A percentile compares a stretch with the other conserved stretches of the same genome.
Conservation (phyloP, 2,329 filamentous ascomycete genomes). For the Aciculosporium take region DNA sequence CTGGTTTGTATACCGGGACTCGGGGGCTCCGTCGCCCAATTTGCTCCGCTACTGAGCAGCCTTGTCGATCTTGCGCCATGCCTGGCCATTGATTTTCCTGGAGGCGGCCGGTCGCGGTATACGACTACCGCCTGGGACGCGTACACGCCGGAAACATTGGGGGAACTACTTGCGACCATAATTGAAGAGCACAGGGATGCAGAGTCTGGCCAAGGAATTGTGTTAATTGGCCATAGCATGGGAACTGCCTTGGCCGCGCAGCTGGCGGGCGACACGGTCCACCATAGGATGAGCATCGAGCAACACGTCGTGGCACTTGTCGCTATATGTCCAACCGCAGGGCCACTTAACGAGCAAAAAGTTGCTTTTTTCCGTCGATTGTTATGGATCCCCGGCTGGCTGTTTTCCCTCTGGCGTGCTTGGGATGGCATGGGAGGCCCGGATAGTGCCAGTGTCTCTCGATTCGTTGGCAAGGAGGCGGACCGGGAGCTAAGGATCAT, state of each 20-base stretch:
- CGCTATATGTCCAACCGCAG: conserved; percentile 65
- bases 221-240: conserved; percentile 82
- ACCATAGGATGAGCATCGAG: conserved; percentile 37
- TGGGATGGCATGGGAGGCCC: conserved; percentile 70
- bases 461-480: conserved; percentile 58
- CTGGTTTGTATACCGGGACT: conserved; percentile 87
- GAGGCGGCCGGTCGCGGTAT: conserved; percentile 72
- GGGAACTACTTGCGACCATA: conserved; percentile 57
- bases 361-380: conserved; percentile 35
- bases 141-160: conserved; percentile 63
- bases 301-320: conserved; percentile 60
- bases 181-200: conserved; percentile 61
- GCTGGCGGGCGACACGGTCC: conserved; percentile 37
- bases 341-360: conserved; percentile 39
- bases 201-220: conserved; percentile 51
- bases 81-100: conserved; percentile 72
- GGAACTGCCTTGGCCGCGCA: conserved; percentile 66
- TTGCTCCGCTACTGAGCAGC: conserved; percentile 65
- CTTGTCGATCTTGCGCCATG: conserved; percentile 73
- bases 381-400: conserved; percentile 51
- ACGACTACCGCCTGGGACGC: conserved; percentile 57
- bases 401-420: conserved; percentile 64
- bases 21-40: conserved; percentile 84
- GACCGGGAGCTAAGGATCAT: conserved; percentile 51
- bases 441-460: conserved; percentile 61